Base-by-base conservation (phyloP, 768 basidiomycete species). In the Lactarius sp. region DNA sequence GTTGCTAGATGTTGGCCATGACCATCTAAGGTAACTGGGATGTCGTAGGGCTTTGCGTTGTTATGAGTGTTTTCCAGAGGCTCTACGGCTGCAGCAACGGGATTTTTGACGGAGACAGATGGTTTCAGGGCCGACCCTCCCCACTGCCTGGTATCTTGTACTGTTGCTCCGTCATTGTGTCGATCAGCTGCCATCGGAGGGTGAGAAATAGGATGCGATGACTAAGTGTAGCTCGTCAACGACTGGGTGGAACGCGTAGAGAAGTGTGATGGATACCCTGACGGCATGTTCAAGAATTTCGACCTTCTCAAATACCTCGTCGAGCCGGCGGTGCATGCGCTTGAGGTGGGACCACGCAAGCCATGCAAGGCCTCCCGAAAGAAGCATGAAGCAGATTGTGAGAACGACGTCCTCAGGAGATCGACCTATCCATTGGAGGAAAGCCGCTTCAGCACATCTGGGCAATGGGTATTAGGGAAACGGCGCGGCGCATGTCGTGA, bases 281-380 rank as follows among this genome's bases (percentile, higher is more conserved):
- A 56, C 22, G 41, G 64, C 55, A 20, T 46, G 18, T 5, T 65
- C 53, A 56, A 65, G 47, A 12, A 14, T 49, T 2, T 60, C 53
- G 1, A 64, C 56, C 49, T 31, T 60, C 20, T 1, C 12, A 18
- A 14, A 27, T 27, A 60, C 16, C 6, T 44, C 53, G 18, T 44
- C 47, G 9, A 64, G 49, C 4, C 13, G 58, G 20, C 8, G 4
- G 12, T 56, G 41, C 47, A 65, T 34, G 5, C 20, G 47, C 14
- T 60, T 51, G 16, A 65, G 49, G 5, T 53, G 46, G 22, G 49
- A 51, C 64, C 54, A 60, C 18, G 46, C 16, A 31, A 42, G 36
- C 34, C 52, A 56, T 4, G 41, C 54, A 39, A 60, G 51, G 6
- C 56, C 37, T 14, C 47, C 53, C 20, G 60, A 18, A n/a, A 65